phyloP scores from a whole-genome alignment of 2,329 filamentous ascomycete species.

The Annulohypoxylon truncatum region DNA sequence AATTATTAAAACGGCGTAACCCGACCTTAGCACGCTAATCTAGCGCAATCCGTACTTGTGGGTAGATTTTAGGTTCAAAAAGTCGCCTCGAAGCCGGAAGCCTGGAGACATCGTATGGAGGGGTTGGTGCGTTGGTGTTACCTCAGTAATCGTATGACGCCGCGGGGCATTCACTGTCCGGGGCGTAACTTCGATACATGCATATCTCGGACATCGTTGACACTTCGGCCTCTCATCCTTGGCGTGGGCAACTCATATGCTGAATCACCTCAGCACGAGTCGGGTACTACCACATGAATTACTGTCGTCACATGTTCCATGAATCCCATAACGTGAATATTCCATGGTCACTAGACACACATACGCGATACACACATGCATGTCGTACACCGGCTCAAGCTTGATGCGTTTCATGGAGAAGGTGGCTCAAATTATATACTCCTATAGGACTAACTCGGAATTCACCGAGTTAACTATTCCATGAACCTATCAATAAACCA shows the following conservation, averaged over 20 bases:
- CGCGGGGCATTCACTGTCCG: not conserved
- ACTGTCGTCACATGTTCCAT: not conserved
- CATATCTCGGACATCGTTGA: not conserved
- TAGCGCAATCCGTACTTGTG: conserved; percentile 4
- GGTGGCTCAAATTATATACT: not conserved
- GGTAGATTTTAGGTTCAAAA: not conserved
- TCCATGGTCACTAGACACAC: not conserved
- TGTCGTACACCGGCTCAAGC: not conserved
- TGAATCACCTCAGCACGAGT: not conserved
- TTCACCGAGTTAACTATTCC: not conserved
- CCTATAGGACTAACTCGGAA: not conserved
- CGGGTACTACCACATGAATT: not conserved
- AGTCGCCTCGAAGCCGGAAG: not conserved
- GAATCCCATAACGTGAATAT: not conserved
- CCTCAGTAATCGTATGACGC: conserved; percentile 15
- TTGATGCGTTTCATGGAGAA: not conserved
- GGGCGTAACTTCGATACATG: conserved; percentile 3
- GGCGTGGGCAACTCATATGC: too few relatives aligned
- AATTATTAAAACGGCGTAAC: conserved; percentile 10
- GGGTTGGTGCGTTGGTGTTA: conserved; percentile 1
- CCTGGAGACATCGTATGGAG: conserved; percentile 8
- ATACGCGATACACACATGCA: not conserved
- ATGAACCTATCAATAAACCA: not conserved
- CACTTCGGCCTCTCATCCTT: not conserved
- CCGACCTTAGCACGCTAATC: conserved; percentile 6